These are phyloP conservation scores for Rhodomyrtus tomentosa DNA, from an alignment of 345 rosid genomes.

Conservation along the genomic window DNA sequence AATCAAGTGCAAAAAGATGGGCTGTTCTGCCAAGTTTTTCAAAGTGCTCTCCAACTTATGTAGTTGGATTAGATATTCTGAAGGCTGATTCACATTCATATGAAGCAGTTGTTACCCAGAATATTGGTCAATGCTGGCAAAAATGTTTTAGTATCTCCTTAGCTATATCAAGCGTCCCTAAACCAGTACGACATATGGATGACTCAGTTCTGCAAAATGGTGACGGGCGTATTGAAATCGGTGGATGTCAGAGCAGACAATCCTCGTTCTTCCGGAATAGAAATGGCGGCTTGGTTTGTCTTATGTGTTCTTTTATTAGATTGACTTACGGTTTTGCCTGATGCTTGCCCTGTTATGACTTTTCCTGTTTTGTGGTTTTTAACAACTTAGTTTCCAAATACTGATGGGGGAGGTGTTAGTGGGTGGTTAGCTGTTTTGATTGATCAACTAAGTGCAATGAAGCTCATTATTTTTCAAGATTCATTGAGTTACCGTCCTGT, in stretches of 20 bases:
- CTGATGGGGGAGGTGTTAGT: background rate
- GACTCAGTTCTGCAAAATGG: slow-evolving; percentile 23
- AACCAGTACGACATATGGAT: slow-evolving; percentile 33
- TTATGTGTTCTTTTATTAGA: background rate
- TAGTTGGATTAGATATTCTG: slow-evolving; percentile 62
- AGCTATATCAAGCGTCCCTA: slow-evolving; percentile 42
- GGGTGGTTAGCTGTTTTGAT: background rate
- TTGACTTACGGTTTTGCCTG: background rate
- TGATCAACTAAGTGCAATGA: background rate
- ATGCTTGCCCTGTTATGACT: background rate
- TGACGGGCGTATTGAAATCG: slow-evolving; percentile 68
- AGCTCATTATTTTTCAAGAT: background rate
- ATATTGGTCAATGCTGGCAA: slow-evolving; percentile 49
- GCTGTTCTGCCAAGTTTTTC: slow-evolving; percentile 15
- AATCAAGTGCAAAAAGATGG: slow-evolving; percentile 16
- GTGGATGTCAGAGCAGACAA: slow-evolving; percentile 42
- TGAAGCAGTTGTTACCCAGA: slow-evolving; percentile 38
- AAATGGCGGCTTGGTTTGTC: slow-evolving; percentile 64
- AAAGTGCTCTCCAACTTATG: slow-evolving; percentile 50
- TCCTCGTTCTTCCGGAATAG: slow-evolving; percentile 57
- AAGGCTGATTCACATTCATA: slow-evolving; percentile 40
- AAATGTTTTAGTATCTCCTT: slow-evolving; percentile 63
- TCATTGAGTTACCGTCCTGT: background rate
- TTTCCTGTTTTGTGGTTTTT: background rate
- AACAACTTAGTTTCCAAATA: background rate